These are phyloP conservation scores for Gastrolobium villosum DNA, from an alignment of 306 rosid species.

Conservation along the genomic window DNA sequence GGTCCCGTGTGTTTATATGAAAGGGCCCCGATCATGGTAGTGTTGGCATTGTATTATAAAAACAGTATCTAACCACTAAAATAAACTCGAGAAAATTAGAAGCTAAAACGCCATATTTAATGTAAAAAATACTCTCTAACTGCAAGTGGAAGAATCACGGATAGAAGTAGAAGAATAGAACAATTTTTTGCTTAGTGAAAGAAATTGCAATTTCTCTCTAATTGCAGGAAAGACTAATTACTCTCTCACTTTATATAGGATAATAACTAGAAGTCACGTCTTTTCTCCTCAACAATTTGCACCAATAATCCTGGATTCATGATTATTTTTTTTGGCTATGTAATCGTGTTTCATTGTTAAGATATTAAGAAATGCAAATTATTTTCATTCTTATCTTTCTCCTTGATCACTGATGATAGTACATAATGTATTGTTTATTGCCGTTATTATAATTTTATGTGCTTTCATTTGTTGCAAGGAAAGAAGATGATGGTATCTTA, in stretches of 20 bases:
- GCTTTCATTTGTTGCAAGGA: constrained; percentile 1
- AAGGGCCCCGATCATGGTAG: neutral
- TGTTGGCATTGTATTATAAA: neutral
- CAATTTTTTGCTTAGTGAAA: too few relatives aligned
- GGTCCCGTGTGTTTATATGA: neutral
- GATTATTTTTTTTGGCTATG: neutral
- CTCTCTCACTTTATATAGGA: too few relatives aligned
- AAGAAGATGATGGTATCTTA: neutral
- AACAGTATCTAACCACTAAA: too few relatives aligned
- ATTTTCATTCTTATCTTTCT: constrained; percentile 2
- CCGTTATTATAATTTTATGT: neutral
- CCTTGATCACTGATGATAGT: neutral
- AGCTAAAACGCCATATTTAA: too few relatives aligned
- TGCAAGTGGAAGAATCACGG: too few relatives aligned
- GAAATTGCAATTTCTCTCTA: too few relatives aligned
- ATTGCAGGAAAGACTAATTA: too few relatives aligned
- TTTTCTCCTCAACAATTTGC: neutral
- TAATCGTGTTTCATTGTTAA: constrained; percentile 3
- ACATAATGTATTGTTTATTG: neutral
- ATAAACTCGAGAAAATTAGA: too few relatives aligned
- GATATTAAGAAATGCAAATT: neutral
- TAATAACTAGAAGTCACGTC: too few relatives aligned
- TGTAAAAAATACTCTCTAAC: too few relatives aligned
- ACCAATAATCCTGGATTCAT: neutral
- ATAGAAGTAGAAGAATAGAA: too few relatives aligned